These are phyloP conservation scores for Trichopus zeylanicus DNA, from an alignment of 116 monocot species.

Conservation along the genomic window DNA sequence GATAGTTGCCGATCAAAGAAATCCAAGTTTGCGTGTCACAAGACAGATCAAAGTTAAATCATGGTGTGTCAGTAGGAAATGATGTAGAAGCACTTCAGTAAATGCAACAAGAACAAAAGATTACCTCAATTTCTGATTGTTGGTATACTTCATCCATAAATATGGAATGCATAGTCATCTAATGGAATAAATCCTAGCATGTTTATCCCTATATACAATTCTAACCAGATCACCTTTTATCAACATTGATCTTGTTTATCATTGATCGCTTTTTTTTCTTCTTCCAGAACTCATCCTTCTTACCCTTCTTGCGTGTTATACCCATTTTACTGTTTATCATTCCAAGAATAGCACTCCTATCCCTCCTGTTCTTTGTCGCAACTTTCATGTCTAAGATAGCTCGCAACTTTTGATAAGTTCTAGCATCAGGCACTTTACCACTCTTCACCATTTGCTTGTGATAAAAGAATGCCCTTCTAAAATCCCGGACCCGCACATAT, in stretches of 20 bases:
- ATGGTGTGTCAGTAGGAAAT: no score
- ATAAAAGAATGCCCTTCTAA: conserved; percentile 73
- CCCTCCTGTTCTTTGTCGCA: conserved; percentile 65
- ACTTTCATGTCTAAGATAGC: conserved; percentile 64
- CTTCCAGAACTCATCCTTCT: conserved; percentile 99
- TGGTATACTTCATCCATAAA: no score
- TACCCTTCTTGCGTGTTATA: conserved; percentile 56
- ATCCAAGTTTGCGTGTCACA: no score
- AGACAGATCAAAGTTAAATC: no score
- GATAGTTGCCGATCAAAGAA: no score
- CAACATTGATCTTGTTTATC: background rate
- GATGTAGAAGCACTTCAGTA: no score
- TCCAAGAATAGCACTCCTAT: conserved; percentile 82
- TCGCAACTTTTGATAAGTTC: conserved; percentile 66
- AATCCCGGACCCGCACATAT: conserved; percentile 85
- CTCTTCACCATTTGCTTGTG: conserved; percentile 89
- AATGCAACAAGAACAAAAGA: no score
- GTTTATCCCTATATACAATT: no score
- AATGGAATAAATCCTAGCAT: no score
- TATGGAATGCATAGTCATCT: no score
- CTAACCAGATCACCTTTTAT: background rate
- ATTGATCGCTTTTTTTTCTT: conserved; percentile 30
- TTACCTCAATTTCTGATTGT: no score
- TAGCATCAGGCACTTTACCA: conserved; percentile 67
- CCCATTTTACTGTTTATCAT: conserved; percentile 71